Evolutionary conservation across 495 filamentous ascomycete genomes (phyloP).

Genomic region (Penicillium cataractarum): DNA sequence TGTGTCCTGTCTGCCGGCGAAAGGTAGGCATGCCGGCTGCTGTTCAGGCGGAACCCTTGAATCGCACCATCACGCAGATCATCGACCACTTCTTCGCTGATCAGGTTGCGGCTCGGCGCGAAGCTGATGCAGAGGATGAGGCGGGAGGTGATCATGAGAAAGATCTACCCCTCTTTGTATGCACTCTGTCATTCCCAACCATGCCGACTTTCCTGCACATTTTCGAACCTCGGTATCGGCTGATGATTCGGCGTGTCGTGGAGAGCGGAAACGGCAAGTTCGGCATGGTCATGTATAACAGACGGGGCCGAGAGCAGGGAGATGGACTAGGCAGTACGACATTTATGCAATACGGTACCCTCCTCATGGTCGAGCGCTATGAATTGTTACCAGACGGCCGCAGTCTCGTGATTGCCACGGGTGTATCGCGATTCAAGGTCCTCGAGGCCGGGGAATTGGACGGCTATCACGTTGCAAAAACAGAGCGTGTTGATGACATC

Average conservation of each 20-base stretch:
- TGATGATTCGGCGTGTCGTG: slow-evolving; percentile 82
- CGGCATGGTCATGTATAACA: slow-evolving; percentile 81
- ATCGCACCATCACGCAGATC: slow-evolving; percentile 61
- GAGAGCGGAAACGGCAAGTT: slow-evolving; percentile 71
- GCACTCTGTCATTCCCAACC: slow-evolving; percentile 75
- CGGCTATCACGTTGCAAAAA: slow-evolving; percentile 74
- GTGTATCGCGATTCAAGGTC: slow-evolving; percentile 75
- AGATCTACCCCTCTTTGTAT: slow-evolving; percentile 76
- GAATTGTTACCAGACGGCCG: slow-evolving; percentile 78
- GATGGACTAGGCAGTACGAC: slow-evolving; percentile 54
- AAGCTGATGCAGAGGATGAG: slow-evolving; percentile 55
- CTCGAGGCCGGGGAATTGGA: slow-evolving; percentile 64
- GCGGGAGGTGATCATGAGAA: slow-evolving; percentile 53
- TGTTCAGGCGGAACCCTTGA: slow-evolving; percentile 58
- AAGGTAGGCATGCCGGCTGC: slow-evolving; percentile 62
- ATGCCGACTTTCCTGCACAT: slow-evolving; percentile 87
- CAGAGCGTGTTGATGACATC: slow-evolving; percentile 78
- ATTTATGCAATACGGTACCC: slow-evolving; percentile 77
- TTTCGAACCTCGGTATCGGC: slow-evolving; percentile 87
- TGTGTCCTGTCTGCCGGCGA: slow-evolving; percentile 80
- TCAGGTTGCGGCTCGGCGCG: slow-evolving; percentile 57
- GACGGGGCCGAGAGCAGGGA: slow-evolving; percentile 54
- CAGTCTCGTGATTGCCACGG: slow-evolving; percentile 76
- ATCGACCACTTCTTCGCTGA: slow-evolving; percentile 69
- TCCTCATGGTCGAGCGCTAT: slow-evolving; percentile 71